A percentile compares a stretch with the other conserved stretches of the same genome.
These are phyloP conservation scores for Alternaria tenuissima DNA, from an alignment of 2,329 filamentous ascomycete genomes.

Conservation along the genomic window DNA sequence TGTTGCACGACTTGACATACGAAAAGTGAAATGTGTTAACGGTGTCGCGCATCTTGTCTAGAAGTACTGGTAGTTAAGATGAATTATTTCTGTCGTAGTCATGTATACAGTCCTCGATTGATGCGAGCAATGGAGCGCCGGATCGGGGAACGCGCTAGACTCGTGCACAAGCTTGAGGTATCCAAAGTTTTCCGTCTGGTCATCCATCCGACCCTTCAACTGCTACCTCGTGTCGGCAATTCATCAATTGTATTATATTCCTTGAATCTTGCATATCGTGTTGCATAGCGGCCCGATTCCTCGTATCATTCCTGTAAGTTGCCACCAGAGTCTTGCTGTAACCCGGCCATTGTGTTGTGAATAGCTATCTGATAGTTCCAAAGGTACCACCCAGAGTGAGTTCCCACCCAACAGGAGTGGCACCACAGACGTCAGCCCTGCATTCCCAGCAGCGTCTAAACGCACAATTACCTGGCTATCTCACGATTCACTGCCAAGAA, in stretches of 20 bases:
- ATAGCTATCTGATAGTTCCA: slow-evolving; percentile 7
- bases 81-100: not conserved
- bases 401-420: not conserved
- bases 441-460: slow-evolving; percentile 1
- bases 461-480: slow-evolving; percentile 10
- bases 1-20: not conserved
- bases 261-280: slow-evolving; percentile 31
- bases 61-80: not conserved
- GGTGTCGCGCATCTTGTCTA: not conserved
- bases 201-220: slow-evolving; percentile 28
- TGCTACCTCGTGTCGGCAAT: slow-evolving; percentile 13
- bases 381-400: slow-evolving; percentile 9
- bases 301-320: slow-evolving; percentile 26
- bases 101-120: not conserved
- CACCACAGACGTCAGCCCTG: slow-evolving; percentile 16
- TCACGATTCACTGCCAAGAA: slow-evolving; percentile 27
- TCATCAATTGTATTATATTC: slow-evolving; percentile 39
- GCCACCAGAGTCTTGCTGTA: slow-evolving; percentile 13
- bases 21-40: not conserved
- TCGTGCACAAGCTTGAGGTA: slow-evolving; percentile 30
- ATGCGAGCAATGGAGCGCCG: slow-evolving; percentile 15
- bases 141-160: slow-evolving; percentile 25
- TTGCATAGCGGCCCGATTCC: slow-evolving; percentile 44
- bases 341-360: slow-evolving; percentile 15
- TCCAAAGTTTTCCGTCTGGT: slow-evolving; percentile 29